Evolutionary conservation across 495 filamentous ascomycete genomes (phyloP), one percentile per base, ranked within the genome.

Genomic region (Parathielavia appendiculata): DNA sequence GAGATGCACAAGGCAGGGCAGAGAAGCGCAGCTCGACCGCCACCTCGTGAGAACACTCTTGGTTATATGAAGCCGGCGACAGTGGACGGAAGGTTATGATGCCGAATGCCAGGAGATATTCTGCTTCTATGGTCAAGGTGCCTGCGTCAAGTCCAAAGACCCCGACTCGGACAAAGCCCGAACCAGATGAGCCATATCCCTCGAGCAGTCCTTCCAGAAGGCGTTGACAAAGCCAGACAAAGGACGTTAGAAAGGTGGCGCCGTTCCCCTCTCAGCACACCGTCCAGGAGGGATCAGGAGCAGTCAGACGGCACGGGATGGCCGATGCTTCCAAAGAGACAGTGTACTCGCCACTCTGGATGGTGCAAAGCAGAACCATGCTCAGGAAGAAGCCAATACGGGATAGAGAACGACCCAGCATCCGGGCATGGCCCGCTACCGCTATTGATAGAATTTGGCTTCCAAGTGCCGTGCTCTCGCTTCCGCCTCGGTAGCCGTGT

Each of bases 211-310:
- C 26, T 30, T 30, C 26, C 26, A 30, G 44, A 30, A 39, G 32
- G 17, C 7, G 32, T 38, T 20, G 54, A 40, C 34, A 56, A 56
- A 56, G 54, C 8, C 9, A 30, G 22, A 56, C 54, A 56, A 56
- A 56, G 43, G 20, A 20, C 40, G 30, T n/a, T 14, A 40, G 16
- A 3, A 14, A 3, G 26, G 34, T 56, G 44, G 54, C 54, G 34
- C 35, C 54, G 30, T 55, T 19, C 43, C 54, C 35, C 20, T 19
- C 20, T 56, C 20, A 35, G 48, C 19, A 36, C 54, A 40, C 20
- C 26, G 26, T 30, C 26, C 26, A 30, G 26, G 43, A 40, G 43
- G 41, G 9, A 23, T 17, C 14, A 19, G 10, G 19, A 44, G 23
- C 16, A 41, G 38, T 16, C 38, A 19, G 10, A 14, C 20, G 36